Conservation (phyloP, 2,329 filamentous ascomycete species). For the Pseudogymnoascus sp. region DNA sequence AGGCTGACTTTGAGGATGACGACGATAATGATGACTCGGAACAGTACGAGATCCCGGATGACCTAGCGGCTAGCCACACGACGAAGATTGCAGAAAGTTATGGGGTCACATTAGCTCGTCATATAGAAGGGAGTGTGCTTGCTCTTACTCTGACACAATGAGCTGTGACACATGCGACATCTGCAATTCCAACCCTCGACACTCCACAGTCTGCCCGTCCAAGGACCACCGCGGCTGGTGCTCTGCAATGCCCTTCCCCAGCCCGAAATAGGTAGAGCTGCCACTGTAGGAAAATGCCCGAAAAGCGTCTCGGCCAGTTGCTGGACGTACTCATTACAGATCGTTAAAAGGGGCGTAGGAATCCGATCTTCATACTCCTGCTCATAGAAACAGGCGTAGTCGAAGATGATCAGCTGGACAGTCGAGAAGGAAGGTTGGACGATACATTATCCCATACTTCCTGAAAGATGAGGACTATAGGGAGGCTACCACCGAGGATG, state of each 20-base stretch:
- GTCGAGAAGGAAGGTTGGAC: too few relatives aligned
- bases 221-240: conserved; percentile 14
- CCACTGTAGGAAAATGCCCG: conserved; percentile 16
- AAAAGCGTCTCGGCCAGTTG: conserved; percentile 15
- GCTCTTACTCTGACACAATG: conserved; percentile 13
- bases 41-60: background rate
- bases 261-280: background rate
- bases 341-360: conserved; percentile 12
- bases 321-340: conserved; percentile 16
- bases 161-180: conserved; percentile 13
- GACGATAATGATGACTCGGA: background rate
- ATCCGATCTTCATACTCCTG: conserved; percentile 17
- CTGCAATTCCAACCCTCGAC: conserved; percentile 12
- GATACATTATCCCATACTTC: too few relatives aligned
- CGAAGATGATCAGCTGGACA: conserved; percentile 15
- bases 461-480: too few relatives aligned
- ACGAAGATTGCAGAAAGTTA: background rate
- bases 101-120: conserved; percentile 12
- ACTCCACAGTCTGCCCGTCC: conserved; percentile 13
- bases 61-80: conserved; percentile 7
- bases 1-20: conserved; percentile 5
- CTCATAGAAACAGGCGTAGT: conserved; percentile 14
- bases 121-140: conserved; percentile 13
- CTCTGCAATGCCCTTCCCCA: conserved; percentile 2
- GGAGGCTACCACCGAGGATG: too few relatives aligned